Base-by-base conservation (phyloP, 2,329 filamentous ascomycete species). In the Fusarium sp. region DNA sequence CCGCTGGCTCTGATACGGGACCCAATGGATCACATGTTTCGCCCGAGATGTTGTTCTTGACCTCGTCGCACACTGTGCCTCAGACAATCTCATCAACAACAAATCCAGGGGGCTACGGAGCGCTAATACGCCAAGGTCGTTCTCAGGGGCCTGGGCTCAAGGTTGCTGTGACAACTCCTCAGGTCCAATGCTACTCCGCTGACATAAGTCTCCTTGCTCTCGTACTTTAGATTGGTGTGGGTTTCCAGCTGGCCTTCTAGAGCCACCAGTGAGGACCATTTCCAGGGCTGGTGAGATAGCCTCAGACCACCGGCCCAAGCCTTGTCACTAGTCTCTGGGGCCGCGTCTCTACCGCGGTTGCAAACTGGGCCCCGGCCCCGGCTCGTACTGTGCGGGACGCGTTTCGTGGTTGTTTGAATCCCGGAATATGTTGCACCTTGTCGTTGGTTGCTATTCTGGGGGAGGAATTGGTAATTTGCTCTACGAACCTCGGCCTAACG, bases 81-180 rank as follows among this genome's bases (percentile, higher is more conserved):
- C 57, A 50, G 41, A 62, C 52, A 54, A 54, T 56, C n/a, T 50
- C 57, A 56, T 29, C 65, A 68, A 74, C 45, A 75, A 71, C 65
- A 68, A 33, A 59, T 56, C 37, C 50, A 54, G 35, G 66, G 31
- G 45, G n/a, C 50, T 31, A 43, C 35, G 64, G 57, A 64, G 48
- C 58, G 60, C 67, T 68, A 65, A 70, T 65, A 52, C 63, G 68
- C 72, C 76, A 77, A 72, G 73, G 37, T 29, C 31, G 39, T 39
- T 50, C 45, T 70, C 71, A 77, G 70, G 73, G 71, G 73, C 68
- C 67, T 64, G 33, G 66, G 61, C 59, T 65, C 29, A 13, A 14
- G 52, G 79, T 80, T 80, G 74, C 77, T 69, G 69, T 72, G 75
- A 75, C 79, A 76, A 80, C 78, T 59, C 8, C 22, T 56, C 24